Evolutionary conservation across 768 basidiomycete species (phyloP), one percentile per base, ranked within the genome.

Genomic region (Suillus ampliporus): DNA sequence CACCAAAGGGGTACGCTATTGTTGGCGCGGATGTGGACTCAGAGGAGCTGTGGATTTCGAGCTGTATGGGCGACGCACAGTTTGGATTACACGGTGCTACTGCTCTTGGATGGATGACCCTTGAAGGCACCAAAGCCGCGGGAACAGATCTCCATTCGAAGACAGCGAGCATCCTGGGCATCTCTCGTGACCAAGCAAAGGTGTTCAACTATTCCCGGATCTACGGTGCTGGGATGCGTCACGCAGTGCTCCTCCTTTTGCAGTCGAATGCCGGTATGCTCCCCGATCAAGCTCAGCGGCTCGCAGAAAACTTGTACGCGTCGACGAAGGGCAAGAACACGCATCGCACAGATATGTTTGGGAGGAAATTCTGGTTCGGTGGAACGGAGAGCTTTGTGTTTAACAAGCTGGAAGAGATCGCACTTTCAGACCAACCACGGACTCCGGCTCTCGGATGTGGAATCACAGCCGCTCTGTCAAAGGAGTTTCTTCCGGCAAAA

Each of bases 141-240:
- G 95, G 95, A 6, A 99, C 97, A 7, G 97, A 99, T 78, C 78
- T 99, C 35, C 97, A 98, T 71, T 98, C 96, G 13, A 97, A 97
- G 79, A 97, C 96, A 2, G 97, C 97, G 13, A 86, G 78, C 62
- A 99, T 99, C 70, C 80, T 99, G 43, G 92, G 93, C 19, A 96
- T 96, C 66, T 92, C 94, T 44, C 86, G 97, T 37, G 95, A 99
- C 70, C 89, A 92, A 67, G 97, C 97, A 37, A 99, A 99, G 75
- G 94, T 96, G 40, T 99, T 99, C 86, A 99, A 99, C 73, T 99
- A 99, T 71, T 97, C 97, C 48, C 88, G 97, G 40, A 97, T 99
- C 68, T 99, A 99, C 69, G 96, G 97, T n/a, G 97, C 97, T 1
- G 97, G 96, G 7, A 93, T 95, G 88, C 89, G 90, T 61, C 95